Conservation (phyloP, 2,329 filamentous ascomycete genomes). For the Geosmithia morbida region DNA sequence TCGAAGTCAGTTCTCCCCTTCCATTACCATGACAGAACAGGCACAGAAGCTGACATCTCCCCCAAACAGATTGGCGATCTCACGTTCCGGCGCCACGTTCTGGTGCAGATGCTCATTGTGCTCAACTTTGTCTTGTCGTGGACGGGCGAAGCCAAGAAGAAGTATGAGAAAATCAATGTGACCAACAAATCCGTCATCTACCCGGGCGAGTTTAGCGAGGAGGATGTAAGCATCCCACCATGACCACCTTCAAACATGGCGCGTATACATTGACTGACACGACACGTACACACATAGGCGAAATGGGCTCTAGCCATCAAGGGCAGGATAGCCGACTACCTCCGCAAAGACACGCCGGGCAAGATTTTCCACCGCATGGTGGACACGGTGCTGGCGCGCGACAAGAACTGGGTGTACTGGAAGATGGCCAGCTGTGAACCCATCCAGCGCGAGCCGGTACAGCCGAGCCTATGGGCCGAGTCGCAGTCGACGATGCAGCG, state of each 20-base stretch:
- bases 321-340: conserved; percentile 63
- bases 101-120: conserved; percentile 89
- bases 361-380: conserved; percentile 95
- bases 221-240: conserved; percentile 51
- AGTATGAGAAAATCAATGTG: conserved; percentile 47
- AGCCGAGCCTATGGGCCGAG: conserved; percentile 51
- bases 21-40: conserved; percentile 53
- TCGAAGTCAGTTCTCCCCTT: conserved; percentile 54
- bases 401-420: conserved; percentile 99
- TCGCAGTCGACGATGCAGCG: conserved; percentile 53
- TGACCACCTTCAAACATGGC: too few relatives aligned
- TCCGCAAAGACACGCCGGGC: conserved; percentile 68
- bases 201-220: conserved; percentile 60
- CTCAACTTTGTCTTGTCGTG: conserved; percentile 92
- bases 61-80: conserved; percentile 67
- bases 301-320: conserved; percentile 78
- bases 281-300: conserved; percentile 29
- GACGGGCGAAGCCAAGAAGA: conserved; percentile 68
- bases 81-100: conserved; percentile 83
- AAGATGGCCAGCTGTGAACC: conserved; percentile 87
- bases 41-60: background rate
- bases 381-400: conserved; percentile 83
- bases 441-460: conserved; percentile 64
- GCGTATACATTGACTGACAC: background rate
- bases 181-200: conserved; percentile 85